Conservation (phyloP, 2,329 filamentous ascomycete species). For the Colletotrichum plurivorum region DNA sequence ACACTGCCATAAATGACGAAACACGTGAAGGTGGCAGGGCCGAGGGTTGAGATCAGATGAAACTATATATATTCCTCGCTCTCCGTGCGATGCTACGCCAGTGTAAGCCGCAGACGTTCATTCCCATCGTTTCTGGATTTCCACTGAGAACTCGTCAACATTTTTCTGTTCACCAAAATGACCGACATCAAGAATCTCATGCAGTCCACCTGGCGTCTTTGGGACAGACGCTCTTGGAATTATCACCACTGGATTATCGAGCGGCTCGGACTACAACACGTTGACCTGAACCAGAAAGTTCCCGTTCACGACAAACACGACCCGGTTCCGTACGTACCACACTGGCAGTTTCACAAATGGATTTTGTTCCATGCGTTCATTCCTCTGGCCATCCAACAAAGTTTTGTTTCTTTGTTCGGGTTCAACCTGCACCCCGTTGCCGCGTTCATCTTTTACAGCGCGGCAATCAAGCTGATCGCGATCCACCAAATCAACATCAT, state of each 20-base stretch:
- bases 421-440: constrained; percentile 47
- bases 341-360: constrained; percentile 55
- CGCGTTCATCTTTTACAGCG: constrained; percentile 54
- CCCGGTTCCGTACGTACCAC: constrained; percentile 54
- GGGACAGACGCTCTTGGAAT: constrained; percentile 49
- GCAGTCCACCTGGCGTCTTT: constrained; percentile 55
- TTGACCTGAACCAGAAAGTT: constrained; percentile 47
- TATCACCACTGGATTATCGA: constrained; percentile 51
- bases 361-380: constrained; percentile 54
- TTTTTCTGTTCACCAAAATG: not conserved
- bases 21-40: constrained; percentile 33
- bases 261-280: constrained; percentile 47
- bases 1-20: not conserved
- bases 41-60: constrained; percentile 26
- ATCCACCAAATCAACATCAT: constrained; percentile 56
- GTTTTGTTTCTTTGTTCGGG: constrained; percentile 49
- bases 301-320: constrained; percentile 58
- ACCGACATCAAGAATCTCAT: constrained; percentile 51
- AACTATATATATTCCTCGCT: constrained; percentile 20
- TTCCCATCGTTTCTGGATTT: too few relatives aligned
- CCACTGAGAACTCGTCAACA: too few relatives aligned
- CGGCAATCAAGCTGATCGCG: constrained; percentile 56
- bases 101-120: too few relatives aligned
- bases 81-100: too few relatives aligned
- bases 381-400: constrained; percentile 55